These are phyloP conservation scores for Neurospora tetraspora DNA, from an alignment of 495 filamentous ascomycete species.

Conservation along the genomic window DNA sequence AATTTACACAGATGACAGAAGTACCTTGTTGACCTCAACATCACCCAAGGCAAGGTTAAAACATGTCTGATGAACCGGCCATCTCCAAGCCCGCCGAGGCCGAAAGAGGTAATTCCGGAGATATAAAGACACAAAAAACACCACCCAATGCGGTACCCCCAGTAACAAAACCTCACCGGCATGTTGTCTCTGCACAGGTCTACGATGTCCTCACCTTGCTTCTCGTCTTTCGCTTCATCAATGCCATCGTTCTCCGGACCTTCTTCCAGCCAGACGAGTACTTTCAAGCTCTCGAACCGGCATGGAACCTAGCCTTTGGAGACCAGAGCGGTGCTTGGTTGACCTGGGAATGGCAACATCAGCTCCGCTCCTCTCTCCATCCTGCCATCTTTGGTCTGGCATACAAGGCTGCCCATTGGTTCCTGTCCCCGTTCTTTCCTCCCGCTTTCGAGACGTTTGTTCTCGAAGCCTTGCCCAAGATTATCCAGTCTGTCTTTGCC, in stretches of 20 bases:
- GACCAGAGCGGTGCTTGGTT: conserved; percentile 72
- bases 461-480: conserved; percentile 61
- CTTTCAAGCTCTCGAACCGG: conserved; percentile 92
- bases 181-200: conserved; percentile 22
- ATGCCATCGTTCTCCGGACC: conserved; percentile 75
- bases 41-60: neutral
- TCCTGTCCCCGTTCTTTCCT: conserved; percentile 34
- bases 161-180: conserved; percentile 10
- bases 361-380: conserved; percentile 86
- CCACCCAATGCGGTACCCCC: neutral
- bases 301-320: conserved; percentile 85
- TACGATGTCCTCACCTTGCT: conserved; percentile 52
- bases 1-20: neutral
- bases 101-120: neutral
- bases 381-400: conserved; percentile 71
- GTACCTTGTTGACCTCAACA: neutral
- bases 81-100: neutral
- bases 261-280: conserved; percentile 99
- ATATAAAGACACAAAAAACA: neutral
- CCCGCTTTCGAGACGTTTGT: conserved; percentile 45
- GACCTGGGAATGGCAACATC: conserved; percentile 96
- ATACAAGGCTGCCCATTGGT: conserved; percentile 51
- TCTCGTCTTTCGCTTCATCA: conserved; percentile 68
- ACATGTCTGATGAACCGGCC: neutral
- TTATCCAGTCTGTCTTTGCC: conserved; percentile 67